phyloP scores from a whole-genome alignment of 805 yeast species.

The Lachancea meyersii region DNA sequence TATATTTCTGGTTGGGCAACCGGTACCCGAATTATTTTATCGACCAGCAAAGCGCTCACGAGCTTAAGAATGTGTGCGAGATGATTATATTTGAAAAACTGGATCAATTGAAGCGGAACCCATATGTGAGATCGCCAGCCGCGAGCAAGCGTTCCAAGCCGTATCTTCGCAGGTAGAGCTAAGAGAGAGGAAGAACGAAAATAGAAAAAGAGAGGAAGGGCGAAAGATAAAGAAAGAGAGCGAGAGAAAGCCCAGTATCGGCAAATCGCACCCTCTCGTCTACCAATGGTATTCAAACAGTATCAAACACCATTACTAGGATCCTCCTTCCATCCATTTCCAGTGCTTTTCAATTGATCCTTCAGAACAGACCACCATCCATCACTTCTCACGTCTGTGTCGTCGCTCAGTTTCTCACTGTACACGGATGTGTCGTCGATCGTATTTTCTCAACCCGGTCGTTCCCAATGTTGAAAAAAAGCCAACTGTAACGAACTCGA shows the following conservation, averaged over 20 bases:
- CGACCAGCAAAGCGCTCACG: conserved; percentile 67
- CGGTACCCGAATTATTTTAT: conserved; percentile 78
- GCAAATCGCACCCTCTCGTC: too few species aligned
- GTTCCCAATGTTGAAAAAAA: background rate
- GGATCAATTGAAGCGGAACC: conserved; percentile 29
- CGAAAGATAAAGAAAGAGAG: background rate
- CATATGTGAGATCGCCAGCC: conserved; percentile 20
- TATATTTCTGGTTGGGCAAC: conserved; percentile 81
- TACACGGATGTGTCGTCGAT: background rate
- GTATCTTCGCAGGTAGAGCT: background rate
- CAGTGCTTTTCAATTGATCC: too few species aligned
- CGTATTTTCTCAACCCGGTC: background rate
- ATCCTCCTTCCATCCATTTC: too few species aligned
- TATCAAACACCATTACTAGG: too few species aligned
- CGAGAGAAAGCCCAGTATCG: too few species aligned
- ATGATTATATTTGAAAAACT: conserved; percentile 37
- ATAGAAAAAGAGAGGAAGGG: background rate
- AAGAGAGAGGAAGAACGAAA: background rate
- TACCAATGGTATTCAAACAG: too few species aligned
- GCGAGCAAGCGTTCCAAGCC: background rate
- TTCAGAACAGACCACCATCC: too few species aligned
- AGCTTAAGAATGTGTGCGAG: conserved; percentile 65
- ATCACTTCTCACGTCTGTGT: background rate
- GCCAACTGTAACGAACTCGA: background rate
- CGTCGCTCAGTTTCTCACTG: background rate